Evolutionary conservation across 495 filamentous ascomycete genomes (phyloP), one percentile per base, ranked within the genome.

Genomic region (Gamarada debralockiae): DNA sequence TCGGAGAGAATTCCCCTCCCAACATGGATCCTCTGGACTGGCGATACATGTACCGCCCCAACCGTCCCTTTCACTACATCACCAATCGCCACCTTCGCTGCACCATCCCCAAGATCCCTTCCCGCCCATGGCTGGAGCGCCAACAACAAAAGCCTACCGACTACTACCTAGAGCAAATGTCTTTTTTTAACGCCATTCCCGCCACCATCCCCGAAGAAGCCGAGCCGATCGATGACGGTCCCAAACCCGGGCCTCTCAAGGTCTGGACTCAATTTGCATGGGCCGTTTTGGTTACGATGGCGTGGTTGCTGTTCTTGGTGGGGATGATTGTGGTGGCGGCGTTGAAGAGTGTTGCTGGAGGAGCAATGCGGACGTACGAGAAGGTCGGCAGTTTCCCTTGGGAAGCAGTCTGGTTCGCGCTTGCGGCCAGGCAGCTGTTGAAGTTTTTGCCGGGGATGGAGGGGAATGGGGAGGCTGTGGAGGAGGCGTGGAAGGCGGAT

Each of bases 131-230:
- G 20, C 25, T 21, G 10, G 2, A 21, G 13, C 22, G 1, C 2
- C 3, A 17, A 1, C 15, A 38, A 7, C n/a, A 14, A 1, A 10
- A 38, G 14, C 54, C 54, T 1, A 56, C 54, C 15, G 34, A 23
- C 4, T 56, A 51, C 33, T 56, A 51, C 48, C 31, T 50, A 4
- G 47, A 50, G 33, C 47, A 51, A 24, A 21, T 40, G 10, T 13
- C 25, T 12, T 48, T 55, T 18, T 47, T 17, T 18, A 14, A 21
- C 1, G 41, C 40, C 22, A 47, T 40, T 2, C 39, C 47, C 3
- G 46, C 24, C 24, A 12, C 31, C 2, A 23, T 29, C 24, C 21
- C 31, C 3, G 36, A 13, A 9, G 27, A 55, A 23, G 23, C 9
- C 10, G 45, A 42, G 14, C 12, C n/a, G 13, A 10, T 44, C 25